Evolutionary conservation across 2,329 filamentous ascomycete species (phyloP).

Genomic region (Pleurostoma richardsiae): DNA sequence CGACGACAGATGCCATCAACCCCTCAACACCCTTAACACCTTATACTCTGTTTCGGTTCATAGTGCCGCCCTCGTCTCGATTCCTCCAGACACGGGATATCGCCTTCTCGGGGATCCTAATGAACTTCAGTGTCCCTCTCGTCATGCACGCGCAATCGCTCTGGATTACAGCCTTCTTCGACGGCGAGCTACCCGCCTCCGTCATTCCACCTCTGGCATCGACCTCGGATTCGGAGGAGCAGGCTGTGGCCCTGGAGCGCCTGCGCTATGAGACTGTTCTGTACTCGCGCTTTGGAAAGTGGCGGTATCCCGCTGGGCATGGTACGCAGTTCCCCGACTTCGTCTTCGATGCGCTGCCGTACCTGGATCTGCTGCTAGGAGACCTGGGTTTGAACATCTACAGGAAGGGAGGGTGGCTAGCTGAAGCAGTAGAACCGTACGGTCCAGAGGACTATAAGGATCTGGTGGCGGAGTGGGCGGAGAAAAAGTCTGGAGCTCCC

Average conservation of each 20-base stretch:
- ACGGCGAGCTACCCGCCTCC: constrained; percentile 32
- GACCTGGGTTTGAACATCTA: constrained; percentile 59
- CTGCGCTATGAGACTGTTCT: constrained; percentile 54
- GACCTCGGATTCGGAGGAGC: constrained; percentile 1
- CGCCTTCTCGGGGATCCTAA: constrained; percentile 38
- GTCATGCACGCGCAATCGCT: constrained; percentile 45
- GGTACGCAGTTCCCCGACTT: constrained; percentile 62
- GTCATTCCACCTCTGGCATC: constrained; percentile 16
- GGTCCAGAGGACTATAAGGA: constrained; percentile 52
- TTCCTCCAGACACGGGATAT: constrained; percentile 33
- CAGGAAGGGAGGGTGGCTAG: constrained; percentile 47
- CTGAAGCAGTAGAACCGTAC: constrained; percentile 52
- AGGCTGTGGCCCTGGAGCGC: constrained; percentile 34
- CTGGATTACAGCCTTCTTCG: constrained; percentile 63
- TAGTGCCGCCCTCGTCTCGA: constrained; percentile 32
- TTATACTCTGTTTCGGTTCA: constrained; percentile 40
- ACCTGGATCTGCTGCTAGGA: constrained; percentile 61
- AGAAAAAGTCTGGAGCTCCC: constrained; percentile 44
- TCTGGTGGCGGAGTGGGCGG: constrained; percentile 47
- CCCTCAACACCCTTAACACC: constrained; percentile 24
- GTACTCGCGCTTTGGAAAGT: constrained; percentile 63
- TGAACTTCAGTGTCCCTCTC: constrained; percentile 35
- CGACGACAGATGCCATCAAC: constrained; percentile 19
- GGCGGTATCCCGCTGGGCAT: constrained; percentile 57
- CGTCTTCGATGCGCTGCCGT: constrained; percentile 72